phyloP scores from a whole-genome alignment of 1,139 yeast species.

The Kurtzmaniella quercitrusa region DNA sequence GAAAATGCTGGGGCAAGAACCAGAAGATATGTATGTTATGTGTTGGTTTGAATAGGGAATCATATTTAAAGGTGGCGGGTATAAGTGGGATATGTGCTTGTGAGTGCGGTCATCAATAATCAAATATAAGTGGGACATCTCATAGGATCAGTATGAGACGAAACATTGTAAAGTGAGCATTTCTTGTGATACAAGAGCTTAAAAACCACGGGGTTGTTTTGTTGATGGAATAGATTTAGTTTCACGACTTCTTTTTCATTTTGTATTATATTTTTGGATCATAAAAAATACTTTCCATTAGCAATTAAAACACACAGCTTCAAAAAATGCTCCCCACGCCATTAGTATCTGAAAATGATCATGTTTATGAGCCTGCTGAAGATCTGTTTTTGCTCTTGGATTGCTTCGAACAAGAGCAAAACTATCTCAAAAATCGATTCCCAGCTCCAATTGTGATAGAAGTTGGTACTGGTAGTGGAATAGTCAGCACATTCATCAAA shows the following conservation, averaged over 20 bases:
- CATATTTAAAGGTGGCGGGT: not conserved
- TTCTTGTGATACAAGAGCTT: too few species aligned
- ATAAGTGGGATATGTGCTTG: not conserved
- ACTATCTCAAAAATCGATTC: slow-evolving; percentile 28
- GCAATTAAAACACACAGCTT: too few species aligned
- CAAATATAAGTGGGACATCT: not conserved
- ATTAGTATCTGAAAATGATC: slow-evolving; percentile 30
- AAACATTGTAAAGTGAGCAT: too few species aligned
- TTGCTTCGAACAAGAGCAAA: slow-evolving; percentile 59
- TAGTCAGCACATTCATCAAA: slow-evolving; percentile 72
- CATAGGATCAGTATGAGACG: not conserved
- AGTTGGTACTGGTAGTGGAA: slow-evolving; percentile 89
- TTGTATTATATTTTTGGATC: too few species aligned
- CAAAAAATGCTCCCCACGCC: slow-evolving; percentile 45
- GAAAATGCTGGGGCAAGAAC: not conserved
- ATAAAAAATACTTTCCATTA: too few species aligned
- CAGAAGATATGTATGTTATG: not conserved
- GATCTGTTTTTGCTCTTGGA: slow-evolving; percentile 84
- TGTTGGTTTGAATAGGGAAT: not conserved
- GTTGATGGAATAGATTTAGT: not conserved
- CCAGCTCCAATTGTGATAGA: slow-evolving; percentile 65
- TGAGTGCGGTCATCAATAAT: not conserved
- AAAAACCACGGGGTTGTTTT: too few species aligned
- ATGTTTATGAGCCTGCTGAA: slow-evolving; percentile 90
- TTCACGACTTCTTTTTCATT: too few species aligned